Conservation (phyloP, 2,329 filamentous ascomycete species). For the Fusarium illudens region DNA sequence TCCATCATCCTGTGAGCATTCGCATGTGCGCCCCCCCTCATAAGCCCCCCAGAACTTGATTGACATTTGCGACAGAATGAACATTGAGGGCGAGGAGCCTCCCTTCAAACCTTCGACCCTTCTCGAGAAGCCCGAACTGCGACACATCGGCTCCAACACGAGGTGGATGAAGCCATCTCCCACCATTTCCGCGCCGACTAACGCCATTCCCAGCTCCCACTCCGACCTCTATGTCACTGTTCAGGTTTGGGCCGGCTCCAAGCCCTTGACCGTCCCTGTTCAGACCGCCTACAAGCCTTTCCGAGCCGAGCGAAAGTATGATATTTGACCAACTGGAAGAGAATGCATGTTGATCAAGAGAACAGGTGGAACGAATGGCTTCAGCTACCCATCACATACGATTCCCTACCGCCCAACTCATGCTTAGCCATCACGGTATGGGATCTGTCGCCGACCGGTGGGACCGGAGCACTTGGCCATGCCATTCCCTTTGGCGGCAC, state of each 20-base stretch:
- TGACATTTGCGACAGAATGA: conserved; percentile 51
- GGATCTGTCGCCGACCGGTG: conserved; percentile 87
- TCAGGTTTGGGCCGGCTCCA: conserved; percentile 95
- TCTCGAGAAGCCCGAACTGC: conserved; percentile 78
- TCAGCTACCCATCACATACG: conserved; percentile 83
- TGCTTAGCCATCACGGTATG: conserved; percentile 93
- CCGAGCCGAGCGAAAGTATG: conserved; percentile 72
- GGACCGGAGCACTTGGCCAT: conserved; percentile 74
- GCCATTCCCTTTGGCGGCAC: conserved; percentile 94
- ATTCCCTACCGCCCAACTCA: conserved; percentile 80
- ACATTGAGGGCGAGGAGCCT: conserved; percentile 56
- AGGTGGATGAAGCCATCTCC: conserved; percentile 57
- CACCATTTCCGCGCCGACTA: conserved; percentile 25
- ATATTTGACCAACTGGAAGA: not conserved
- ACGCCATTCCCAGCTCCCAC: conserved; percentile 62
- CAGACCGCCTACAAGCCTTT: conserved; percentile 95
- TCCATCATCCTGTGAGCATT: conserved; percentile 76
- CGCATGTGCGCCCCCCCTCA: conserved; percentile 60
- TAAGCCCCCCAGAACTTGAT: not conserved
- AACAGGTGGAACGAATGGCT: conserved; percentile 95
- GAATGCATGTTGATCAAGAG: conserved; percentile 18
- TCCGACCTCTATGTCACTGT: conserved; percentile 94
- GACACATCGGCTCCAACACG: conserved; percentile 86
- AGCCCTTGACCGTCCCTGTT: conserved; percentile 88
- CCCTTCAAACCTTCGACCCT: conserved; percentile 69